Evolutionary conservation across 495 filamentous ascomycete species (phyloP).

Genomic region (Astrothelium macrocarpum): DNA sequence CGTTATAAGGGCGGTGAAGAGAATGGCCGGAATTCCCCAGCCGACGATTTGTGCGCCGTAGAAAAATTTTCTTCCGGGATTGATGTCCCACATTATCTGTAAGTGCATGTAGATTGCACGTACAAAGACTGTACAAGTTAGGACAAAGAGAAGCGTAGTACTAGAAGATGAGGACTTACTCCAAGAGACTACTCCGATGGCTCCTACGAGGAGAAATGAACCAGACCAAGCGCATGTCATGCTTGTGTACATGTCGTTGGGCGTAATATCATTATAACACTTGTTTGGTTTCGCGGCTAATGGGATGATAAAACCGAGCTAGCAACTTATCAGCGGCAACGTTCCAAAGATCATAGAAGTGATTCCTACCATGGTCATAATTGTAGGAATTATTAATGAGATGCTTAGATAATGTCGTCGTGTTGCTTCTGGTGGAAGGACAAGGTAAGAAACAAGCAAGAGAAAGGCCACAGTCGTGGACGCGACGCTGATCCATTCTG

Average conservation of each 20-base stretch:
- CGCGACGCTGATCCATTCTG: conserved; percentile 71
- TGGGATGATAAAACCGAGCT: conserved; percentile 85
- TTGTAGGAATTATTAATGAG: conserved; percentile 62
- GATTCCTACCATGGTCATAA: conserved; percentile 64
- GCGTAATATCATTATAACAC: conserved; percentile 85
- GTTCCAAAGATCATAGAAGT: conserved; percentile 8
- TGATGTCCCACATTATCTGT: conserved; percentile 94
- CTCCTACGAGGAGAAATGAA: conserved; percentile 72
- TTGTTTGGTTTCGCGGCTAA: conserved; percentile 68
- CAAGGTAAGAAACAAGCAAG: conserved; percentile 63
- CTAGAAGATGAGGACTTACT: conserved; percentile 35
- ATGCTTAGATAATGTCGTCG: conserved; percentile 88
- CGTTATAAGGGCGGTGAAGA: conserved; percentile 62
- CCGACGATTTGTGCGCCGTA: conserved; percentile 69
- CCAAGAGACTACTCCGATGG: conserved; percentile 76
- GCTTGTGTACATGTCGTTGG: conserved; percentile 80
- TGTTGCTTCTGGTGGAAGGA: conserved; percentile 82
- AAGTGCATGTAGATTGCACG: conserved; percentile 87
- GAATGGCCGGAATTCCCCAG: conserved; percentile 70
- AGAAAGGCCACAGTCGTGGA: conserved; percentile 65
- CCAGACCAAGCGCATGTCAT: conserved; percentile 81
- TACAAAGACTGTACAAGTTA: conserved; percentile 54
- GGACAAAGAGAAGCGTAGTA: not conserved
- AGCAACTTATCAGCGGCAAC: conserved; percentile 21
- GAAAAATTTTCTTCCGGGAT: conserved; percentile 84